Percentiles rank a stretch among this genome's conserved stretches.
Conservation (phyloP, 2,329 filamentous ascomycete genomes). For the Catunica adiposa region DNA sequence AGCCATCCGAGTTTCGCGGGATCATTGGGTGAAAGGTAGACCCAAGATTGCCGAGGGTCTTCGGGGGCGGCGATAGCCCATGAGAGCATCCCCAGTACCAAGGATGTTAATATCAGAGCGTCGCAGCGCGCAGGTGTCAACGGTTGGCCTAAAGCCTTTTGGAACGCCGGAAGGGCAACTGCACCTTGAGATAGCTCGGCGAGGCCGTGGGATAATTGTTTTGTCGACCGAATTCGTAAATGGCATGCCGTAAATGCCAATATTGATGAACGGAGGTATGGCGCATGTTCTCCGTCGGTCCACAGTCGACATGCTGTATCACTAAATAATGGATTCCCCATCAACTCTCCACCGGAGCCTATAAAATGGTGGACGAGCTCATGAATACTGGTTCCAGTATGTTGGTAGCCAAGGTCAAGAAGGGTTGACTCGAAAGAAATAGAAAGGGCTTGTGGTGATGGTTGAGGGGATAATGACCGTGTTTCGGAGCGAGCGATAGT, state of each 20-base stretch:
- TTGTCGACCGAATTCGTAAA: slow-evolving; percentile 15
- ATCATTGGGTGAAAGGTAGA: slow-evolving; percentile 14
- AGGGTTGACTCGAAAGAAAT: slow-evolving; percentile 11
- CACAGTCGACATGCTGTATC: slow-evolving; percentile 13
- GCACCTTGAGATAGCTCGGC: slow-evolving; percentile 18
- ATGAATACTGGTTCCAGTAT: slow-evolving; percentile 7
- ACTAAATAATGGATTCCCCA: slow-evolving; percentile 13
- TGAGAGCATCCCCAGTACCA: slow-evolving; percentile 18
- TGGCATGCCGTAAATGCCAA: slow-evolving; percentile 18
- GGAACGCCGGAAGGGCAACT: slow-evolving; percentile 16
- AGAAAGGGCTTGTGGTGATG: slow-evolving; percentile 1
- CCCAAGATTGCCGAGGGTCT: slow-evolving; percentile 16
- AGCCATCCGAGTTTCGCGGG: slow-evolving; percentile 17
- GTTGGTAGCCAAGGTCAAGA: slow-evolving; percentile 7
- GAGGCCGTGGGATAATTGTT: slow-evolving; percentile 11
- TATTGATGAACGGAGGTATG: slow-evolving; percentile 17
- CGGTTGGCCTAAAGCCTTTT: slow-evolving; percentile 15
- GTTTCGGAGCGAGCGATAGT: not conserved
- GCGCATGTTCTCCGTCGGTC: slow-evolving; percentile 9
- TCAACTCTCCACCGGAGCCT: slow-evolving; percentile 15
- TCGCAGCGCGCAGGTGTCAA: slow-evolving; percentile 16
- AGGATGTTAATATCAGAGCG: slow-evolving; percentile 17
- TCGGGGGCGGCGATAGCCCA: slow-evolving; percentile 15
- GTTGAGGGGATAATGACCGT: not conserved
- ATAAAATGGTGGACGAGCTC: slow-evolving; percentile 12